Evolutionary conservation across 176 grass and related monocot species (phyloP), one percentile per base, ranked within the genome.

Genomic region (Lolium rigidum): DNA sequence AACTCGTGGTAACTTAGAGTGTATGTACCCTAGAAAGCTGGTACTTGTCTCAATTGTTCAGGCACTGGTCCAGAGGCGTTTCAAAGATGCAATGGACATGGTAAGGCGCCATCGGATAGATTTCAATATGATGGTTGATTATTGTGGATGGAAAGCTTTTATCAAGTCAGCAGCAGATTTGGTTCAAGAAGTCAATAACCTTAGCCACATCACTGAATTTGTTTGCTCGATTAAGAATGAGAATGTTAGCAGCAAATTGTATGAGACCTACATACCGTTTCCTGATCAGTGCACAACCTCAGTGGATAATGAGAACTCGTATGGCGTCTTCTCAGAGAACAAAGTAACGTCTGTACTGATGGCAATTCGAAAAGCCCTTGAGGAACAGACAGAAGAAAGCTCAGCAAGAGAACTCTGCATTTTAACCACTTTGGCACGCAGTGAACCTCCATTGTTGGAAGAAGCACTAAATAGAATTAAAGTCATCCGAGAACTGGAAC

Each of bases 391-490:
- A 57, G 82, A 86, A 72, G 97, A 95, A 91, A 95, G 86, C 65
- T 78, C 97, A 48, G 82, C 92, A 88, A 95, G 94, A 83, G 97
- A 98, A 86, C 92, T 98, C 28, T 98, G 97, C 72, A 92, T 98
- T 73, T 76, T 98, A 86, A 98, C 96, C 78, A 98, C 97, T 86
- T 83, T 98, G 57, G 97, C 92, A 21, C 91, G 86, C 82, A 98
- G 93, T 1, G 92, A 95, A 71, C 97, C 97, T 88, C 97, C 93
- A 82, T 77, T 94, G 38, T 86, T 98, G 84, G 97, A 94, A 90
- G 93, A 98, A 91, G 92, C 97, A 66, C 86, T 98, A n/a, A 94
- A 83, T 79, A 98, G 94, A 91, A 98, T 98, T 82, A 98, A 98
- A 91, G 48, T 75, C 44, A 87, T 94, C 59, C 93, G 97, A 71